These are phyloP conservation scores for Albophoma yamanashiensis DNA, from an alignment of 2,329 filamentous ascomycete species.

Conservation along the genomic window DNA sequence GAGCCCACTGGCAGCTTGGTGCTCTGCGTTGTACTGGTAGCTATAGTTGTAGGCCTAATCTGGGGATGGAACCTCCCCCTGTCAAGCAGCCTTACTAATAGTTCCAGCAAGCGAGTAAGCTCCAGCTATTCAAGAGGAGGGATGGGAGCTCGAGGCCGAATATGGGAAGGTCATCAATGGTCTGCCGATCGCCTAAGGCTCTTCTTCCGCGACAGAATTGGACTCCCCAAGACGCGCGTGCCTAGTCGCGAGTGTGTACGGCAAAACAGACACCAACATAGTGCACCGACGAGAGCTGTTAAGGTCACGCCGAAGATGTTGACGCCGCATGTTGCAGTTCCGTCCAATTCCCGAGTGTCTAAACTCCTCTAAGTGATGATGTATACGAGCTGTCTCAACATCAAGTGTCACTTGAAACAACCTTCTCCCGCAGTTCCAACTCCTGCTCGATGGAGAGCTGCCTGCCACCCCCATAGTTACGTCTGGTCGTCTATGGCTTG, in stretches of 20 bases:
- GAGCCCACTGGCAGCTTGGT: too few species aligned
- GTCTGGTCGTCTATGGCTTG: slow-evolving; percentile 45
- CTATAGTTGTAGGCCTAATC: too few species aligned
- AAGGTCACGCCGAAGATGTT: not conserved
- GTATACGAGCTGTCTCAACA: not conserved
- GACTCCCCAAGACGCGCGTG: not conserved
- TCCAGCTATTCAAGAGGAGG: too few species aligned
- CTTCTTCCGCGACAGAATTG: not conserved
- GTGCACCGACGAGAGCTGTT: not conserved
- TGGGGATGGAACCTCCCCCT: too few species aligned
- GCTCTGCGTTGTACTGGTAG: too few species aligned
- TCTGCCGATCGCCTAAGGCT: not conserved
- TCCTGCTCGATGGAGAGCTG: not conserved
- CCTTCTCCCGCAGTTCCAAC: not conserved
- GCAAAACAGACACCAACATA: not conserved
- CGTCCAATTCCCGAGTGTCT: not conserved
- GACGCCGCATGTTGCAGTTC: too few species aligned
- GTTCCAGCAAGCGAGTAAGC: too few species aligned
- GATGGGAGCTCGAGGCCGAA: too few species aligned
- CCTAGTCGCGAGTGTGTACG: not conserved
- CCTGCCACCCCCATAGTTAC: not conserved
- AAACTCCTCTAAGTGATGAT: not conserved
- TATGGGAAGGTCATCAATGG: not conserved
- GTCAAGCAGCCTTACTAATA: too few species aligned
- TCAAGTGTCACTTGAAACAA: not conserved